Percentiles rank a stretch among this genome's conserved stretches.
Conservation (phyloP, 2,329 filamentous ascomycete species). For the Penicillium sp. region DNA sequence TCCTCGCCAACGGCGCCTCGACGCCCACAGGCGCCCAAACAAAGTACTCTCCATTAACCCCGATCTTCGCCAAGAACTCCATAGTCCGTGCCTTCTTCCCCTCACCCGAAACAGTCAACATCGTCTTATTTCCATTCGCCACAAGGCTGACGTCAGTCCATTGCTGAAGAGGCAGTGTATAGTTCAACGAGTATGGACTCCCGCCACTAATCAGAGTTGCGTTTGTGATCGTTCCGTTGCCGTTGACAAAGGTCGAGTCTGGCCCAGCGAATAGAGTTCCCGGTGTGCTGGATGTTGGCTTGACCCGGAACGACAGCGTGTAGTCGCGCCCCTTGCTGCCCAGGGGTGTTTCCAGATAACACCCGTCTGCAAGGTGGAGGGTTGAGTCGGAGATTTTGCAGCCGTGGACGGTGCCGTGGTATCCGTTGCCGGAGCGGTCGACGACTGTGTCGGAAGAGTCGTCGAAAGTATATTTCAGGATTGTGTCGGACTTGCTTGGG, state of each 20-base stretch:
- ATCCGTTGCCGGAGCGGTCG: conserved; percentile 33
- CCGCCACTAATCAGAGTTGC: conserved; percentile 41
- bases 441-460: conserved; percentile 30
- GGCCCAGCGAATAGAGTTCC: conserved; percentile 44
- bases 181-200: conserved; percentile 42
- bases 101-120: conserved; percentile 20
- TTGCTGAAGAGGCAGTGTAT: conserved; percentile 37
- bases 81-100: conserved; percentile 2
- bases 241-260: conserved; percentile 43
- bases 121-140: conserved; percentile 38
- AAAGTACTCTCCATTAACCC: conserved; percentile 13
- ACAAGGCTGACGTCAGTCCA: conserved; percentile 40
- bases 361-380: conserved; percentile 37
- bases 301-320: conserved; percentile 50
- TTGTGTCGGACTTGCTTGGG: conserved; percentile 38
- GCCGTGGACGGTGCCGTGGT: conserved; percentile 40
- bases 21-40: conserved; percentile 28
- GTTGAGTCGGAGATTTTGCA: conserved; percentile 35
- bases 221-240: conserved; percentile 35
- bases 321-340: conserved; percentile 55
- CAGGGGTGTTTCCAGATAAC: conserved; percentile 49
- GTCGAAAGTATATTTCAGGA: conserved; percentile 47
- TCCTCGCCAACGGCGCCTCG: conserved; percentile 22
- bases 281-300: conserved; percentile 32
- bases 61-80: conserved; percentile 12